Conservation (phyloP, 179 eudicot species). For the Carnegiea gigantea region DNA sequence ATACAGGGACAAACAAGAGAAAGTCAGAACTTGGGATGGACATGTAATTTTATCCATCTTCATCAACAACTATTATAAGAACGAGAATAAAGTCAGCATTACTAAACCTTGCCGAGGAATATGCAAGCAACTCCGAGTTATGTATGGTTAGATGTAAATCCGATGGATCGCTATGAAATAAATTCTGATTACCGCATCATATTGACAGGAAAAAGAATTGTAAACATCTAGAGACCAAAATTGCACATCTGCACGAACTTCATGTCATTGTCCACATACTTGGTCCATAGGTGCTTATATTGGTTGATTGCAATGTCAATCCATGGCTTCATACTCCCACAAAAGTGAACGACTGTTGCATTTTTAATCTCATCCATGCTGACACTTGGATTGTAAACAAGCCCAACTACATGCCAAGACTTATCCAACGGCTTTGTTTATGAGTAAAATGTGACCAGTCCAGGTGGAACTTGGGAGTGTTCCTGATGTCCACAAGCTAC, state of each 20-base stretch:
- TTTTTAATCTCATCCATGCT: conserved; percentile 80
- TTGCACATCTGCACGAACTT: conserved; percentile 84
- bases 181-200: conserved; percentile 33
- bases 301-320: conserved; percentile 83
- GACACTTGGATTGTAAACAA: conserved; percentile 77
- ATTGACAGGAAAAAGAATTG: conserved; percentile 18
- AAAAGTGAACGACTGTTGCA: conserved; percentile 80
- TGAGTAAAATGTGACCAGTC: conserved; percentile 62
- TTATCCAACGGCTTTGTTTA: conserved; percentile 73
- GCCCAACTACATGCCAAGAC: conserved; percentile 85
- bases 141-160: conserved; percentile 24
- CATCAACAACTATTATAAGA: conserved; percentile 4
- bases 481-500: conserved; percentile 62
- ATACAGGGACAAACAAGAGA: not conserved
- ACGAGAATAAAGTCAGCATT: conserved; percentile 25
- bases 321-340: conserved; percentile 93
- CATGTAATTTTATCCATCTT: conserved; percentile 3
- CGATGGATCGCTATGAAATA: conserved; percentile 19
- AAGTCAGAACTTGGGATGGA: not conserved
- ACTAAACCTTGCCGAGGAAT: conserved; percentile 17
- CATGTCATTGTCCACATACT: conserved; percentile 72
- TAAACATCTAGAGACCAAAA: conserved; percentile 59
- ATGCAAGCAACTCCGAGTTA: conserved; percentile 16
- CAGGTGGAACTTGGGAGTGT: conserved; percentile 76
- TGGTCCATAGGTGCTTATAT: conserved; percentile 72